These are phyloP conservation scores for Colletotrichum echinochloae DNA, from an alignment of 2,329 filamentous ascomycete genomes.

Conservation along the genomic window DNA sequence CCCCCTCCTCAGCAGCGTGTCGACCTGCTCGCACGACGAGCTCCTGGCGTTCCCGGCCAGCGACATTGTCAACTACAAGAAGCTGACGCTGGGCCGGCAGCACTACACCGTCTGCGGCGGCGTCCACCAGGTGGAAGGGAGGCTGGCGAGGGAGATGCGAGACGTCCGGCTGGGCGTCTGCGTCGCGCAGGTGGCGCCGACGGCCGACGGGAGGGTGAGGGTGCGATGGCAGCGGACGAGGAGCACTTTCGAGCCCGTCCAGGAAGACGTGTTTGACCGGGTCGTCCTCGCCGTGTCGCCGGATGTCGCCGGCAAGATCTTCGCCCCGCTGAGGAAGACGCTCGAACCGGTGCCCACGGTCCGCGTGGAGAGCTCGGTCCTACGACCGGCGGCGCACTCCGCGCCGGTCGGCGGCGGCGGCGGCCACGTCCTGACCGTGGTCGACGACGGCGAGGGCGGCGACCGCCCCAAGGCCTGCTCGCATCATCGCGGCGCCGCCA, in stretches of 20 bases:
- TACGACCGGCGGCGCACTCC: constrained; percentile 39
- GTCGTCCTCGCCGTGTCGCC: constrained; percentile 68
- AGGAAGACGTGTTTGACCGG: constrained; percentile 59
- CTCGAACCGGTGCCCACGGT: constrained; percentile 61
- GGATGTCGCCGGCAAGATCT: constrained; percentile 62
- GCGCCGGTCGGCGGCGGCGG: too few relatives aligned
- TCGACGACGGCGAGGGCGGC: constrained; percentile 13
- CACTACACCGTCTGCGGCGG: constrained; percentile 65
- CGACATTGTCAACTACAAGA: constrained; percentile 65
- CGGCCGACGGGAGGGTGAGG: constrained; percentile 44
- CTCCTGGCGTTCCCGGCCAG: constrained; percentile 64
- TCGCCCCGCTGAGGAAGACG: constrained; percentile 53
- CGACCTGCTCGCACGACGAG: constrained; percentile 65
- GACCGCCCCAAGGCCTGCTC: constrained; percentile 43
- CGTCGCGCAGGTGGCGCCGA: constrained; percentile 51
- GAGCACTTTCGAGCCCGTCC: constrained; percentile 25
- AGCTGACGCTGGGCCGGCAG: constrained; percentile 57
- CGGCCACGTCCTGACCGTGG: constrained; percentile 27
- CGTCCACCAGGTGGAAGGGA: constrained; percentile 62
- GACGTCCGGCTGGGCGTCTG: constrained; percentile 55
- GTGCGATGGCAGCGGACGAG: constrained; percentile 49
- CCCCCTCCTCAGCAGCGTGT: constrained; percentile 65
- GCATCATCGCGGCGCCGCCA: constrained; percentile 45
- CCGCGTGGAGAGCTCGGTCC: constrained; percentile 61
- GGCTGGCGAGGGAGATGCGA: constrained; percentile 53